A percentile compares a stretch with the other conserved stretches of the same genome.
These are phyloP conservation scores for Aspergillus nidulans DNA, from an alignment of 495 filamentous ascomycete species.

Conservation along the genomic window DNA sequence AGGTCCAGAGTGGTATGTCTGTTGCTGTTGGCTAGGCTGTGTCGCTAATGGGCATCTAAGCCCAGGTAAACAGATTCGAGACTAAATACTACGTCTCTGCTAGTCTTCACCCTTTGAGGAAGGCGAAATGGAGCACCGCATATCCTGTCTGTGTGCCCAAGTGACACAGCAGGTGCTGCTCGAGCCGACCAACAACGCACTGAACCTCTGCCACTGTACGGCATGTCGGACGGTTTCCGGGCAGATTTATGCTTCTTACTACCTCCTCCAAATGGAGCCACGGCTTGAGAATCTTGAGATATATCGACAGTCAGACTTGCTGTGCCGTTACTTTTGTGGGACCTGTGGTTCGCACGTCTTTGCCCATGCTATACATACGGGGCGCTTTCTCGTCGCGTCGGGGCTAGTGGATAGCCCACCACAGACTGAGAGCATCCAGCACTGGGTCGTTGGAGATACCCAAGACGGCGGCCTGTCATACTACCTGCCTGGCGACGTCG, in stretches of 20 bases:
- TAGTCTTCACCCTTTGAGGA: background rate
- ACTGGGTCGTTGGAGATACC: constrained; percentile 49
- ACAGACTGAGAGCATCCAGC: constrained; percentile 35
- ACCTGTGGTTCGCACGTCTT: constrained; percentile 66
- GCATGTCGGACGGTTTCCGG: constrained; percentile 58
- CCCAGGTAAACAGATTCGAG: background rate
- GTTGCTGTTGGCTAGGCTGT: background rate
- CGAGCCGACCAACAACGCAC: constrained; percentile 23
- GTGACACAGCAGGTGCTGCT: constrained; percentile 40
- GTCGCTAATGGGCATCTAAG: background rate
- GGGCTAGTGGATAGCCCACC: constrained; percentile 33
- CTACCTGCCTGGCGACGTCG: constrained; percentile 35
- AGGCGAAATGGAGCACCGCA: constrained; percentile 18
- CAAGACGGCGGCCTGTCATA: constrained; percentile 53
- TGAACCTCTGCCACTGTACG: constrained; percentile 61
- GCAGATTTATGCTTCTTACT: constrained; percentile 52
- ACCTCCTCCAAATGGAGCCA: constrained; percentile 32
- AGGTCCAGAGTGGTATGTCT: background rate
- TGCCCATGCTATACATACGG: constrained; percentile 23
- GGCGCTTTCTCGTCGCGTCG: constrained; percentile 40
- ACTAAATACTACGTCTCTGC: background rate
- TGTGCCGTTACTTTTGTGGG: constrained; percentile 62
- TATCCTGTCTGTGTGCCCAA: constrained; percentile 56
- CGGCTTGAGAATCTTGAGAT: constrained; percentile 34
- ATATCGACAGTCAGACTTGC: constrained; percentile 45